Percentiles rank a stretch among this genome's conserved stretches.
These are phyloP conservation scores for Populus hybrid DNA, from an alignment of 441 rosid genomes.

Conservation along the genomic window DNA sequence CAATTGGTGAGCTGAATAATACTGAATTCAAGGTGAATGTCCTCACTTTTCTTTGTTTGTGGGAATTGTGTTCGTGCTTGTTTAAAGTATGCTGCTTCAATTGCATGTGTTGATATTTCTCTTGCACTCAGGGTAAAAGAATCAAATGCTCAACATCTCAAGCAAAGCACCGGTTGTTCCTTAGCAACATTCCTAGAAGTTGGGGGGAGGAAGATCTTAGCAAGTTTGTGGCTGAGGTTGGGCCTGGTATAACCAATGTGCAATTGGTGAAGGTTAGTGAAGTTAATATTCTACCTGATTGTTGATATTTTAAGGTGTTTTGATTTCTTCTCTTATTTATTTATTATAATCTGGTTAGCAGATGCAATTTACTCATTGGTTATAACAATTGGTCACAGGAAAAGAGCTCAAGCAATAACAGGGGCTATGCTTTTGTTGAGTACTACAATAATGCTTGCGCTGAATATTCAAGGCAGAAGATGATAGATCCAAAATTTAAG, in stretches of 20 bases:
- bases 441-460: constrained; percentile 95
- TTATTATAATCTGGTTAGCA: neutral
- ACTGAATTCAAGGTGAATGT: constrained; percentile 61
- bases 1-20: constrained; percentile 71
- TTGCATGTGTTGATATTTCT: neutral
- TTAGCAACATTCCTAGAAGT: constrained; percentile 83
- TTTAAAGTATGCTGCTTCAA: neutral
- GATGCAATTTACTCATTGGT: neutral
- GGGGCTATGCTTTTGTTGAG: constrained; percentile 92
- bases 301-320: neutral
- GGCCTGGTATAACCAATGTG: constrained; percentile 79
- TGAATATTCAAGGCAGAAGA: constrained; percentile 84
- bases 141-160: constrained; percentile 90
- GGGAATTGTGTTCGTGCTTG: neutral
- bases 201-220: constrained; percentile 79
- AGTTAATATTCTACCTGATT: neutral
- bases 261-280: constrained; percentile 81
- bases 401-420: constrained; percentile 61
- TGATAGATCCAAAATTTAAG: constrained; percentile 76
- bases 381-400: neutral
- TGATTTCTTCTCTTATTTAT: neutral
- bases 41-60: neutral
- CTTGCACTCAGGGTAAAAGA: constrained; percentile 53
- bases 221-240: constrained; percentile 54
- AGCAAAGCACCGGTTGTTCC: constrained; percentile 83